Base-by-base conservation (phyloP, 768 basidiomycete species). In the Amanita exitialis region DNA sequence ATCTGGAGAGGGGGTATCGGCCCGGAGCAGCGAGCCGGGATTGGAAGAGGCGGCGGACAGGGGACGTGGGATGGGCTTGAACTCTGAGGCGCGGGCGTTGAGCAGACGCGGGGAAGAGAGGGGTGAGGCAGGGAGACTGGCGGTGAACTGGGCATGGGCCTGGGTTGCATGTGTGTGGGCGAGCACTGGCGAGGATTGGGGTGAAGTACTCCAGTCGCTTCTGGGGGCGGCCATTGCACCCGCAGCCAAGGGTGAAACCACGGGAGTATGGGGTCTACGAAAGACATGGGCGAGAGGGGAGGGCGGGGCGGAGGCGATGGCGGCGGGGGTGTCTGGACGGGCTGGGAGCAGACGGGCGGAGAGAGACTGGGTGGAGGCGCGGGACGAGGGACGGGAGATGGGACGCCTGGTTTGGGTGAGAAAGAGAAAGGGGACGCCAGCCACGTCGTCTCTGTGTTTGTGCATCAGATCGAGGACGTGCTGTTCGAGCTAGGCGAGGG, bases 391-490 rank as follows among this genome's bases (percentile, higher is more conserved):
- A 8, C 87, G 79, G 9, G 87, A 89, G 46, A 84, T 76, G 27
- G 87, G 88, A 16, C 87, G 79, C 54, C 83, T 76, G 28, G 82
- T 86, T 18, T 86, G 85, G 4, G 86, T 90, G 44, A 91, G 71
- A 67, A 85, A 88, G 51, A 90, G 69, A 62, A 91, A 91, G 0
- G 88, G 87, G 5, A 89, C 83, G 16, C 86, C 85, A 10, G 83
- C 80, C 36, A 85, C 70, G 70, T 90, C 84, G 75, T 95, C 92
- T 54, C 81, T 76, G 65, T 93, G 89, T 67, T 88, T 86, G 69
- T 97, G 94, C 94, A 97, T 96, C 55, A 96, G 77, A 62, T 95
- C 91, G 16, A 97, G 73, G 53, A 93, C 89, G 62, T 83, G 80
- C 59, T 93, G 87, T 62, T 96, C 93, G 55, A 91, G 71, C 86